These are phyloP conservation scores for Xylaria digitata DNA, from an alignment of 2,329 filamentous ascomycete species.

Conservation along the genomic window DNA sequence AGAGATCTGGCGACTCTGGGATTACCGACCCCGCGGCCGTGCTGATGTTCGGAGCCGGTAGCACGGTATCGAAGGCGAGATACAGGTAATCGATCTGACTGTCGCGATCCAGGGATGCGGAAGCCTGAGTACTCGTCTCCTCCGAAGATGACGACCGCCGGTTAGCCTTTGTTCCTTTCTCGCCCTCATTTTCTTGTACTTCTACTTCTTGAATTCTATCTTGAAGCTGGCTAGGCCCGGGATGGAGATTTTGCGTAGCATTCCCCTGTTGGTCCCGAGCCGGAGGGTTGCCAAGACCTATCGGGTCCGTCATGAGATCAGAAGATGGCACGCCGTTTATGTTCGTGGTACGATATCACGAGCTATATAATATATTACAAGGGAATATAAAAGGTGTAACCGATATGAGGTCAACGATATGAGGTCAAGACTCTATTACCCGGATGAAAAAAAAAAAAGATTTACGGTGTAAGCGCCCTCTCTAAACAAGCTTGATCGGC, in stretches of 20 bases:
- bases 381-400: neutral
- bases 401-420: neutral
- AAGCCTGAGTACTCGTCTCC: slow-evolving; percentile 5
- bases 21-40: slow-evolving; percentile 28
- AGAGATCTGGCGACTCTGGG: slow-evolving; percentile 61
- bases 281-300: slow-evolving; percentile 17
- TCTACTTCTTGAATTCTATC: neutral
- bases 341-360: neutral
- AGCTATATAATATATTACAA: neutral
- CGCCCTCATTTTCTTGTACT: neutral
- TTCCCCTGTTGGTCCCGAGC: neutral
- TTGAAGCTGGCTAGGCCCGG: neutral
- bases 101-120: slow-evolving; percentile 14
- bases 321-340: neutral
- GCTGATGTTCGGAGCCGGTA: slow-evolving; percentile 59
- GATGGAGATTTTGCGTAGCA: neutral
- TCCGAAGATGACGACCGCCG: neutral
- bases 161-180: slow-evolving; percentile 5
- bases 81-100: slow-evolving; percentile 65
- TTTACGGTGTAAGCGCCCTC: slow-evolving; percentile 3
- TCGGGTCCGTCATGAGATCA: slow-evolving; percentile 23
- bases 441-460: slow-evolving; percentile 1
- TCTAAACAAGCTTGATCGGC: slow-evolving; percentile 1
- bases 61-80: slow-evolving; percentile 69
- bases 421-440: neutral